A percentile compares a stretch with the other conserved stretches of the same genome.
These are phyloP conservation scores for Dothideomycetidae sp. DNA, from an alignment of 2,329 filamentous ascomycete species.

Conservation along the genomic window DNA sequence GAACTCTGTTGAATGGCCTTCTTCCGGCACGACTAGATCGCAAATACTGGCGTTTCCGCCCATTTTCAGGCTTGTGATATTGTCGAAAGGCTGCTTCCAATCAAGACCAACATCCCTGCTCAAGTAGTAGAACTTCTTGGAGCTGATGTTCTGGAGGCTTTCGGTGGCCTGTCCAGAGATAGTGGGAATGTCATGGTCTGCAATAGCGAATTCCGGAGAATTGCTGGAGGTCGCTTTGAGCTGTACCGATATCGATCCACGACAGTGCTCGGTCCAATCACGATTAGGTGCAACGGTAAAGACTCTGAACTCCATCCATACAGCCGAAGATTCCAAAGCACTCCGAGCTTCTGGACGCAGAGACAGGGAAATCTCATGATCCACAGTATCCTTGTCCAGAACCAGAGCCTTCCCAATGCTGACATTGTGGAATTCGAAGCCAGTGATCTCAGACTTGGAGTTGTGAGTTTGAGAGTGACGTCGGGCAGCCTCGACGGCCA, in stretches of 20 bases:
- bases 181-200: not conserved
- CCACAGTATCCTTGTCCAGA: not conserved
- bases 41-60: not conserved
- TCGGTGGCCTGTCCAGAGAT: not conserved
- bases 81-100: not conserved
- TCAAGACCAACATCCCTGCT: not conserved
- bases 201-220: not conserved
- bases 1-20: conserved; percentile 1
- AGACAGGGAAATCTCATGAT: conserved; percentile 7
- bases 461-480: not conserved
- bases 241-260: not conserved
- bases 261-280: conserved; percentile 3
- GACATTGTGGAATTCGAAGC: conserved; percentile 5
- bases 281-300: not conserved
- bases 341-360: not conserved
- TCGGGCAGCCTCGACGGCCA: conserved; percentile 14
- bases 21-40: not conserved
- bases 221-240: not conserved
- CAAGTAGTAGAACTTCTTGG: not conserved
- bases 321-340: not conserved
- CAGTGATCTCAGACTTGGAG: conserved; percentile 6
- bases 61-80: not conserved
- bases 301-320: not conserved
- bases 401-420: conserved; percentile 5
- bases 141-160: not conserved